Evolutionary conservation across 495 filamentous ascomycete species (phyloP).

Genomic region (Ramalina peruviana): DNA sequence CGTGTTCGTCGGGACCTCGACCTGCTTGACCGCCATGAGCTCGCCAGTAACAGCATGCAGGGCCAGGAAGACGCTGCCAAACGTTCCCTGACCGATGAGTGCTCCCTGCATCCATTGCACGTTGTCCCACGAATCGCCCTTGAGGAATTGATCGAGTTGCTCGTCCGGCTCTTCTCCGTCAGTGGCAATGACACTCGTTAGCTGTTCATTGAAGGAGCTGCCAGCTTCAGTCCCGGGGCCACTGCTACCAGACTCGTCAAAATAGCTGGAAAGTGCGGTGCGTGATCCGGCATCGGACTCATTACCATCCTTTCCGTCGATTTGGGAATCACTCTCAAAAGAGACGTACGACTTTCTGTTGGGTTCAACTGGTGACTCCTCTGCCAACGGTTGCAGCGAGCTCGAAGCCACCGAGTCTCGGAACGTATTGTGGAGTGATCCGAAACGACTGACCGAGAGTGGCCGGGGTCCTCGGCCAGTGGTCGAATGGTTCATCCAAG

Average conservation of each 20-base stretch:
- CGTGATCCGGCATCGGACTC: constrained; percentile 47
- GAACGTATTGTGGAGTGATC: constrained; percentile 45
- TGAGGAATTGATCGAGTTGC: constrained; percentile 67
- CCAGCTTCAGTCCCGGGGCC: constrained; percentile 46
- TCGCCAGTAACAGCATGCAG: constrained; percentile 95
- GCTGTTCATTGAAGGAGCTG: constrained; percentile 53
- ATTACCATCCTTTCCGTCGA: constrained; percentile 38
- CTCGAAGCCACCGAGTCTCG: constrained; percentile 80
- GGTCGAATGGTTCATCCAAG: constrained; percentile 49
- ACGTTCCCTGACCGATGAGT: constrained; percentile 91
- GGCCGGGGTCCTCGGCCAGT: constrained; percentile 34
- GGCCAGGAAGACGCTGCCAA: constrained; percentile 91
- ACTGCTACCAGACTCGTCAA: constrained; percentile 66
- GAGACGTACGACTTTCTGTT: constrained; percentile 95
- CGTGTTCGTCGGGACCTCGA: constrained; percentile 74
- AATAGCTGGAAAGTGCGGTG: constrained; percentile 60
- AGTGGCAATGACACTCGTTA: constrained; percentile 46
- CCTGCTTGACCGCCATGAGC: constrained; percentile 96
- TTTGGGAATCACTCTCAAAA: constrained; percentile 71
- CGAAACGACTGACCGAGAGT: constrained; percentile 47
- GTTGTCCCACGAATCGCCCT: constrained; percentile 85
- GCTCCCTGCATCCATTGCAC: constrained; percentile 99
- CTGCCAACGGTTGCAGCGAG: constrained; percentile 75
- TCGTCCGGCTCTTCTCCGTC: constrained; percentile 82
- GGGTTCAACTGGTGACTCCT: constrained; percentile 80